Conservation (phyloP, 1,139 yeast genomes). For the Yamadazyma diddensiae region DNA sequence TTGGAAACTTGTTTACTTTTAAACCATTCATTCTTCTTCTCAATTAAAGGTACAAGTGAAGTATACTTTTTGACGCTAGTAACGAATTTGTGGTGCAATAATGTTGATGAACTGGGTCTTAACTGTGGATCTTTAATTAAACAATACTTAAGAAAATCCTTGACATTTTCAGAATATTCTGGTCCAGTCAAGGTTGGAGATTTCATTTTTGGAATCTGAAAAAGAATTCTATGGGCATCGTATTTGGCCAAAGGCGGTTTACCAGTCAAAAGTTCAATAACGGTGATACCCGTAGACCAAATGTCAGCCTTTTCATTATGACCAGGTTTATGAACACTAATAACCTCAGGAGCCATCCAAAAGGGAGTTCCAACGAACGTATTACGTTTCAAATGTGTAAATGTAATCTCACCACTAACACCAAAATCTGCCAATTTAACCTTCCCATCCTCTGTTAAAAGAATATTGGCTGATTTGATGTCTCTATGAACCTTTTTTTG, state of each 20-base stretch:
- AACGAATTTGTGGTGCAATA: slow-evolving; percentile 48
- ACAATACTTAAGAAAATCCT: slow-evolving; percentile 60
- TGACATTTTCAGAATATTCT: slow-evolving; percentile 46
- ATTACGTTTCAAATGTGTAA: slow-evolving; percentile 54
- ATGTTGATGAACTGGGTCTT: slow-evolving; percentile 46
- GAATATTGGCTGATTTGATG: slow-evolving; percentile 78
- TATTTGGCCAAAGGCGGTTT: slow-evolving; percentile 66
- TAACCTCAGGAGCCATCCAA: slow-evolving; percentile 95
- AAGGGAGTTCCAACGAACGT: slow-evolving; percentile 89
- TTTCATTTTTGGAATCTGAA: slow-evolving; percentile 64
- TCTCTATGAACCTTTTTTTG: slow-evolving; percentile 80
- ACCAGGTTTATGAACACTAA: slow-evolving; percentile 47
- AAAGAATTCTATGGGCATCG: slow-evolving; percentile 74
- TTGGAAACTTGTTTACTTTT: slow-evolving; percentile 9
- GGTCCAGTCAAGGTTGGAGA: slow-evolving; percentile 59
- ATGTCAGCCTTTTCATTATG: slow-evolving; percentile 81
- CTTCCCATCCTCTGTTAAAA: slow-evolving; percentile 58
- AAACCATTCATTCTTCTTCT: slow-evolving; percentile 23
- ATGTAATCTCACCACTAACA: slow-evolving; percentile 75
- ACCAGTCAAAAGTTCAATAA: slow-evolving; percentile 72
- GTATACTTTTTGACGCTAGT: slow-evolving; percentile 16
- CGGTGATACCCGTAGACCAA: slow-evolving; percentile 86
- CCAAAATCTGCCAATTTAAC: slow-evolving; percentile 86
- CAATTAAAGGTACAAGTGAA: slow-evolving; percentile 11
- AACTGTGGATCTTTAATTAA: slow-evolving; percentile 53